phyloP scores from a whole-genome alignment of 345 rosid species.

The Hypericum androsaemum region DNA sequence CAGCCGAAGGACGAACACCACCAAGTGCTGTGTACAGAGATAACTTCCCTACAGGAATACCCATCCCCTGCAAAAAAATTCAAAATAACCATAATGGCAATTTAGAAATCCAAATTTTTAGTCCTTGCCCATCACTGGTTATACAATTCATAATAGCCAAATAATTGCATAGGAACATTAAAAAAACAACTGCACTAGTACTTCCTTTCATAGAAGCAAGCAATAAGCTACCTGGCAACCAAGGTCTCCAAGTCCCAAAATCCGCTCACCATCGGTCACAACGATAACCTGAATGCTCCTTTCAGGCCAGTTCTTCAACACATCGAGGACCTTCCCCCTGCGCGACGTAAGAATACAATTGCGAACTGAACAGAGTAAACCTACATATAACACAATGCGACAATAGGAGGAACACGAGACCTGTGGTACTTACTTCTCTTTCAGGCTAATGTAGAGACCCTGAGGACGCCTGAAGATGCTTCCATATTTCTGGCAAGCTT shows the following conservation, averaged over 20 bases:
- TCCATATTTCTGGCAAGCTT: slow-evolving; percentile 3
- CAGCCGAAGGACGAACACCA: slow-evolving; percentile 2
- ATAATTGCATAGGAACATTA: no score
- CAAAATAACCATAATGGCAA: not conserved
- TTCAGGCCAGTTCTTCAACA: slow-evolving; percentile 5
- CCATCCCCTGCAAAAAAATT: slow-evolving; percentile 1
- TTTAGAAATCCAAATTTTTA: not conserved
- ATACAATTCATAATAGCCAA: no score
- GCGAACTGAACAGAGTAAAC: no score
- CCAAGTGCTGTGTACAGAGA: slow-evolving; percentile 6
- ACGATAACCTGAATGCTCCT: slow-evolving; percentile 4
- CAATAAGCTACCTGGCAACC: slow-evolving; percentile 2
- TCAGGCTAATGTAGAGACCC: slow-evolving; percentile 2
- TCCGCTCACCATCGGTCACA: slow-evolving; percentile 3
- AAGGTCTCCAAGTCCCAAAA: slow-evolving; percentile 4
- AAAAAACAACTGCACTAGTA: no score
- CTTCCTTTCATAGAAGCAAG: no score
- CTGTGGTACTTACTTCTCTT: slow-evolving; percentile 3
- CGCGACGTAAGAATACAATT: not conserved
- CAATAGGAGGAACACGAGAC: no score
- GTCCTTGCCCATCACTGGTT: no score
- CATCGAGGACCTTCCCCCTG: slow-evolving; percentile 1
- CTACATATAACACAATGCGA: no score
- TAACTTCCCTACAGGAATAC: slow-evolving; percentile 4
- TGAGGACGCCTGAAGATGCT: slow-evolving; percentile 4